Evolutionary conservation across 1,284 basidiomycete species (phyloP), one percentile per base, ranked within the genome.

Genomic region (Salmacisia buchloeana): DNA sequence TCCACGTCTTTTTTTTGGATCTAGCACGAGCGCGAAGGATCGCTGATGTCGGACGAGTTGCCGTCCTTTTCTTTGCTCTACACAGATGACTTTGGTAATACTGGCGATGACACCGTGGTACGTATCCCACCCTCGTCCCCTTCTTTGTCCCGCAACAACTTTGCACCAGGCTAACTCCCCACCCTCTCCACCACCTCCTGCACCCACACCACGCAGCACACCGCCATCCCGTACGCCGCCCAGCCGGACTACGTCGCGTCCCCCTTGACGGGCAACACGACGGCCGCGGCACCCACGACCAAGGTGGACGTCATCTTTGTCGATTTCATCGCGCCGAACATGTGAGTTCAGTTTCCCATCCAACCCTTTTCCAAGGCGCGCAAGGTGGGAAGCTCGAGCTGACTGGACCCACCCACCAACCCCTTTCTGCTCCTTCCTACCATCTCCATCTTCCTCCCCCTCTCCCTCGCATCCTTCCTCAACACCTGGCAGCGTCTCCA

Each of bases 231-330:
- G 67, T 62, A 73, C 68, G 27, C 70, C 63, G 0, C n/a, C 72
- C 72, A 75, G 62, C 77, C 76, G 1, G 74, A 78, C 52, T 79
- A 79, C 34, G 70, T 79, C 27, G 70, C 69, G 1, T 69, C 77
- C 13, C 65, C 67, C 10, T 25, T 65, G 41, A 63, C 61, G n/a
- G 61, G 60, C 41, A 67, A 67, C 58, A 35, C 35, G 5, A 64
- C 65, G 21, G 43, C 60, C 18, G 59, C 41, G 5, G 15, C 23
- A 31, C 56, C 39, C 18, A 65, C 73, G 23, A 63, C 43, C 21
- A 38, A 27, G 34, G 66, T 69, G 25, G 67, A 67, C 49, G 66
- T 67, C 43, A 43, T 69, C 58, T 61, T 69, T 25, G 61, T 66
- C 29, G 59, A 62, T 52, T 65, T 65, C 25, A 57, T 54, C 41